A percentile compares a stretch with the other conserved stretches of the same genome.
Conservation (phyloP, 768 basidiomycete species). For the Termitomyces sp. region DNA sequence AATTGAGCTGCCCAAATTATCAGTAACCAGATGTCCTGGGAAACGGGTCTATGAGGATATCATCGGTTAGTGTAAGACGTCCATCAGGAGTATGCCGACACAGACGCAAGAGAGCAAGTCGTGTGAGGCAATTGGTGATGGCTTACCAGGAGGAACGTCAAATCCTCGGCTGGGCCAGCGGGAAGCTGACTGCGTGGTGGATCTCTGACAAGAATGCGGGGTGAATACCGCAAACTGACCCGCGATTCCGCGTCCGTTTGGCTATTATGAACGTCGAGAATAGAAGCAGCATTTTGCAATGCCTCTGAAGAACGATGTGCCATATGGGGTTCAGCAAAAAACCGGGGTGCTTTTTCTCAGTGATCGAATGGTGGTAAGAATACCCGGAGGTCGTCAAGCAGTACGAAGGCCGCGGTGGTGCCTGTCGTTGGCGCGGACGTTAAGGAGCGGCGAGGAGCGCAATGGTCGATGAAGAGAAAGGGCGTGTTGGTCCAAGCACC, state of each 20-base stretch:
- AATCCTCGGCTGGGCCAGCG: slow-evolving; percentile 15
- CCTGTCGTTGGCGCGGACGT: not conserved
- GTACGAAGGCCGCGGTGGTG: not conserved
- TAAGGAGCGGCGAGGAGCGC: not conserved
- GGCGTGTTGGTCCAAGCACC: not conserved
- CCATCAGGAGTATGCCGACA: slow-evolving; percentile 4
- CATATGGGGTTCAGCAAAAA: slow-evolving; percentile 13
- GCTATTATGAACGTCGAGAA: slow-evolving; percentile 9
- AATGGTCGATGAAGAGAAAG: not conserved
- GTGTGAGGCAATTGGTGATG: slow-evolving; percentile 6
- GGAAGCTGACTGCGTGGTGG: slow-evolving; percentile 24
- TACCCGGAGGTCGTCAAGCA: slow-evolving; percentile 2
- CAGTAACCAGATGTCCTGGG: slow-evolving; percentile 9
- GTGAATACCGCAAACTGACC: slow-evolving; percentile 2
- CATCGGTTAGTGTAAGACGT: slow-evolving; percentile 15
- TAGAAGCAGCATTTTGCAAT: slow-evolving; percentile 7
- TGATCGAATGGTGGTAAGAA: slow-evolving; percentile 9
- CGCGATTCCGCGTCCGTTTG: slow-evolving; percentile 3
- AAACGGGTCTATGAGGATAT: slow-evolving; percentile 14
- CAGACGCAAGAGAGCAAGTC: not conserved
- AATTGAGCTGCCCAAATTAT: slow-evolving; percentile 1
- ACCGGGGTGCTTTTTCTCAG: not conserved
- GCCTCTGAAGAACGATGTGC: slow-evolving; percentile 10
- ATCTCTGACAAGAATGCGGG: slow-evolving; percentile 21
- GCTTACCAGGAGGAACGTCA: slow-evolving; percentile 24